Evolutionary conservation across 169 alveolate genomes (phyloP).

Genomic region (Eimeria falciformis): DNA sequence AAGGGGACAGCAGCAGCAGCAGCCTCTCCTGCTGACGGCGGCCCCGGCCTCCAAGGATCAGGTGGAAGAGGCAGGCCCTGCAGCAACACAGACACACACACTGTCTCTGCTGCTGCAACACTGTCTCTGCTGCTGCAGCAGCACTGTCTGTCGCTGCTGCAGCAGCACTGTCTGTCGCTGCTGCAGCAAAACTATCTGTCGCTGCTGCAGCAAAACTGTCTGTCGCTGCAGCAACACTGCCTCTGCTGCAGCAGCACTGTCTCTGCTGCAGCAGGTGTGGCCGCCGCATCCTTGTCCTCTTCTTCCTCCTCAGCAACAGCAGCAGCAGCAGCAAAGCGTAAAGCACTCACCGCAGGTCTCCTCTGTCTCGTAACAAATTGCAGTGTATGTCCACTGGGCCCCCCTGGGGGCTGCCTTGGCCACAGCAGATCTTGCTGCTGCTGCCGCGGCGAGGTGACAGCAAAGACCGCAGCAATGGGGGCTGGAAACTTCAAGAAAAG

Average conservation of each 20-base stretch:
- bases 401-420: conserved; percentile 27
- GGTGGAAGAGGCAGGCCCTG: conserved; percentile 64
- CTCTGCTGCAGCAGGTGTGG: neutral
- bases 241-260: neutral
- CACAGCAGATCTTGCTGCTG: conserved; percentile 38
- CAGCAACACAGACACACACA: neutral
- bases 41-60: conserved; percentile 27
- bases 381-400: conserved; percentile 43
- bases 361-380: conserved; percentile 18
- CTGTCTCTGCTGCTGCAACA: conserved; percentile 1
- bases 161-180: neutral
- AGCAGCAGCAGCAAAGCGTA: conserved; percentile 11
- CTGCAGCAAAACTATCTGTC: neutral
- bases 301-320: neutral
- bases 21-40: neutral
- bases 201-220: neutral
- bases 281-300: no score
- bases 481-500: conserved; percentile 70
- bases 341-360: conserved; percentile 4
- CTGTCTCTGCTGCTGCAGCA: conserved; percentile 5
- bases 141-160: conserved; percentile 17
- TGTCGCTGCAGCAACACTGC: neutral
- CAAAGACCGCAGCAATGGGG: conserved; percentile 74
- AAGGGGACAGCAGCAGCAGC: neutral
- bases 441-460: conserved; percentile 46